These are phyloP conservation scores for Tephrocybe rancida DNA, from an alignment of 768 basidiomycete genomes.

Conservation along the genomic window DNA sequence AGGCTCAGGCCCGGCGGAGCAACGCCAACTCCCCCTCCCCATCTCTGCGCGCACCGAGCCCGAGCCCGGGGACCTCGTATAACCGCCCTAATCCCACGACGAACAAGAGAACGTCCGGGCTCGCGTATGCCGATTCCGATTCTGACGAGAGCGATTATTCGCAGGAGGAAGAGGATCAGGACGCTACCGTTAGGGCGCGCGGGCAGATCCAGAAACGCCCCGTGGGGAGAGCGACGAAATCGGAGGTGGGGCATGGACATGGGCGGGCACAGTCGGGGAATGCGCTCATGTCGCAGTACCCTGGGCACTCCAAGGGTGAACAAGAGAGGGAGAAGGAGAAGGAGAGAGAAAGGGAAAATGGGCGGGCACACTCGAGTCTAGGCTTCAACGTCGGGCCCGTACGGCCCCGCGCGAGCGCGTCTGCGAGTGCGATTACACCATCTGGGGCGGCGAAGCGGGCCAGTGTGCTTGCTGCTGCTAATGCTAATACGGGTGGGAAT, in stretches of 20 bases:
- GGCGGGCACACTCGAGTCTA: constrained; percentile 36
- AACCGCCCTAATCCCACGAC: no score
- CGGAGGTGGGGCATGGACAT: constrained; percentile 43
- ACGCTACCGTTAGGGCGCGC: constrained; percentile 26
- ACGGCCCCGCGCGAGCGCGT: constrained; percentile 54
- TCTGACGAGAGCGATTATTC: constrained; percentile 24
- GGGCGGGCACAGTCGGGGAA: constrained; percentile 31
- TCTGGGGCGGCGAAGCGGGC: constrained; percentile 54
- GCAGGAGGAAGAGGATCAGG: constrained; percentile 29
- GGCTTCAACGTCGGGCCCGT: constrained; percentile 26
- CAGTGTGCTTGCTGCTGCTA: constrained; percentile 37
- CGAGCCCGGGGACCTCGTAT: constrained; percentile 33
- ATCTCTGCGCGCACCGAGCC: constrained; percentile 32
- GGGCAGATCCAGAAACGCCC: background rate
- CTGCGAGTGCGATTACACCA: constrained; percentile 59
- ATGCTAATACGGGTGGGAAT: constrained; percentile 9
- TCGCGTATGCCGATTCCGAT: constrained; percentile 21
- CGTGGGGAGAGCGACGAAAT: constrained; percentile 31
- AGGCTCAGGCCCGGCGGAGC: constrained; percentile 71
- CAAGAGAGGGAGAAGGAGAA: background rate
- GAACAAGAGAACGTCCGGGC: constrained; percentile 10
- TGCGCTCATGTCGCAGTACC: constrained; percentile 12
- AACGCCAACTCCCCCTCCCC: constrained; percentile 62
- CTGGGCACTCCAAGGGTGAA: background rate
- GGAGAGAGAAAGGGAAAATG: constrained; percentile 13